Evolutionary conservation across 768 basidiomycete species (phyloP), one percentile per base, ranked within the genome.

Genomic region (Mycena sanguinolenta): DNA sequence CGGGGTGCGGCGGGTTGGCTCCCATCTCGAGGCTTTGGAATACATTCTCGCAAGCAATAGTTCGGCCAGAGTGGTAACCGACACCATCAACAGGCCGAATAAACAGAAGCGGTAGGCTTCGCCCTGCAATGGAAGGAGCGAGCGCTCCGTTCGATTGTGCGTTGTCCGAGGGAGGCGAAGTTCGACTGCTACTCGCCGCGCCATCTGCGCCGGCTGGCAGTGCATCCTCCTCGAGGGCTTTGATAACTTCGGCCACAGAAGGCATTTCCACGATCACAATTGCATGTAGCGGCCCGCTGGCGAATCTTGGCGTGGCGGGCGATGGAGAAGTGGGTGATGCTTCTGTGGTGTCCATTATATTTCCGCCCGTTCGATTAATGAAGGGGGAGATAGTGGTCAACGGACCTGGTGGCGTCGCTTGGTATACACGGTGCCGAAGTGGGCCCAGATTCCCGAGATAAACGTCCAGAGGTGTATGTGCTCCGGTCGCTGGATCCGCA

Each of bases 401-500:
- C 12, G 91, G 89, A 14, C 92, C 91, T 10, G 92, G 89, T 49
- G 90, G 85, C 44, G 89, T 84, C 2, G 93, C 89, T 72, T 93
- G 92, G 80, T 92, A 96, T 54, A 92, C 88, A 23, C 93, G 90
- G 61, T 90, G 84, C n/a, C 84, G 86, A 50, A 98, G 87, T 17
- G 96, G 96, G 10, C 96, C 96, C 23, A 97, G 85, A 72, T 92
- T 94, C 32, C 96, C 96, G 10, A 98, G 88, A 82, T 96, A 97
- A 23, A 97, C 90, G 73, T 95, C 92, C 50, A 97, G 86, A 1
- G 96, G 90, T n/a, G 86, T 87, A 64, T 90, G 90, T 34, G 83
- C 80, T 59, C 84, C 83, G 12, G 89, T 88, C 76, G 89, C 89
- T 28, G 90, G 90, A 73, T 95, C 88, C 61, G 91, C 87, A 75